Percentiles rank a stretch among this genome's conserved stretches.
phyloP scores from a whole-genome alignment of 2,329 filamentous ascomycete genomes.

The Penicillium sp. region DNA sequence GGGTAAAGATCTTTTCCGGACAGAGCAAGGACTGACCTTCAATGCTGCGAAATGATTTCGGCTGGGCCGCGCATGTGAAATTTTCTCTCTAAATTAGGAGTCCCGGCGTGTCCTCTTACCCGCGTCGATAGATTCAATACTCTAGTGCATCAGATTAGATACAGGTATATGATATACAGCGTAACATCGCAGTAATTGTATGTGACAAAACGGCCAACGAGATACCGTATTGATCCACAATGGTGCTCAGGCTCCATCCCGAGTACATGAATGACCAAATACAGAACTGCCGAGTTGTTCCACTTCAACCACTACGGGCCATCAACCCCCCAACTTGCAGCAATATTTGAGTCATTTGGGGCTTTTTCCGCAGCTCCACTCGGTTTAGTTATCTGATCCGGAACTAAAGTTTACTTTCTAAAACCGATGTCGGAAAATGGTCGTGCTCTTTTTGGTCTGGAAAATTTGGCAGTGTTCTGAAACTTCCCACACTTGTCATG shows the following conservation, averaged over 20 bases:
- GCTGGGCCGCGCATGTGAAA: too few relatives aligned
- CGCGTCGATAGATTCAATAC: too few relatives aligned
- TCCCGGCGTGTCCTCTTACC: too few relatives aligned
- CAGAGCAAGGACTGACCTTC: too few relatives aligned
- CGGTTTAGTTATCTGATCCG: constrained; percentile 9
- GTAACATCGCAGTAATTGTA: too few relatives aligned
- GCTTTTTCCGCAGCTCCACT: constrained; percentile 4
- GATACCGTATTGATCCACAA: not conserved
- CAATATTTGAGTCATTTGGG: not conserved
- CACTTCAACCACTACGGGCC: not conserved
- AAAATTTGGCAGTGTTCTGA: not conserved
- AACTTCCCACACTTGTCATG: not conserved
- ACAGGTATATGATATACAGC: too few relatives aligned
- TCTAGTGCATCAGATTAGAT: too few relatives aligned
- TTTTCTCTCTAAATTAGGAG: too few relatives aligned
- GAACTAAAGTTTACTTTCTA: constrained; percentile 1
- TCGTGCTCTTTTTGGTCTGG: constrained; percentile 4
- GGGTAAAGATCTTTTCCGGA: too few relatives aligned
- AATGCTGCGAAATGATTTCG: too few relatives aligned
- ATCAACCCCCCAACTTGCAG: not conserved
- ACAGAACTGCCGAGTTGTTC: not conserved
- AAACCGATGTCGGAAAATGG: constrained; percentile 14
- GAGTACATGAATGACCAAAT: not conserved
- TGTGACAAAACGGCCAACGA: too few relatives aligned
- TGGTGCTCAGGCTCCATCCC: too few relatives aligned